Conservation (phyloP, 805 yeast genomes). For the Nakazawaea ambrosiae region DNA sequence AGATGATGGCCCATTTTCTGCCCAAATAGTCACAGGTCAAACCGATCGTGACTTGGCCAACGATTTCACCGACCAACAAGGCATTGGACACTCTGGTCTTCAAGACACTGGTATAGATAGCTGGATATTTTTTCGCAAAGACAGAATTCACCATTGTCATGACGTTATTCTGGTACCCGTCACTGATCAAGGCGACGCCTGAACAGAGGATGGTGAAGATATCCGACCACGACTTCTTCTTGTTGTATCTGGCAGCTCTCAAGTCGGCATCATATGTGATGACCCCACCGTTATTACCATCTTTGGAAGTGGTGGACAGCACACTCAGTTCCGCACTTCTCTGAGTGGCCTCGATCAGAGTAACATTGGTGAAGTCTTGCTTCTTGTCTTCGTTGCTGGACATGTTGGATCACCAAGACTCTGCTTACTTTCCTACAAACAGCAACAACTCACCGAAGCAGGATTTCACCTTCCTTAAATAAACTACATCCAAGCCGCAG, state of each 20-base stretch:
- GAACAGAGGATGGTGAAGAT: slow-evolving; percentile 50
- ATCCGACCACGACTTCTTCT: slow-evolving; percentile 25
- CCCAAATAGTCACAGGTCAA: slow-evolving; percentile 59
- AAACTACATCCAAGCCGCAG: no score
- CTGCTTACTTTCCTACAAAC: no score
- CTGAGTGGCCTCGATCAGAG: no score
- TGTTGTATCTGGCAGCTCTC: slow-evolving; percentile 14
- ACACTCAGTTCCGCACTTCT: no score
- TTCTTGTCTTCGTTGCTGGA: background rate
- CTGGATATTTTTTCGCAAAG: slow-evolving; percentile 41
- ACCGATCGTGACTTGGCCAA: slow-evolving; percentile 66
- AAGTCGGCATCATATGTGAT: slow-evolving; percentile 15
- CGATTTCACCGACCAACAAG: slow-evolving; percentile 58
- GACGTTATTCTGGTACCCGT: slow-evolving; percentile 70
- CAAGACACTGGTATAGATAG: slow-evolving; percentile 33
- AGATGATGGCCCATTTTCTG: slow-evolving; percentile 62
- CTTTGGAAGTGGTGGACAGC: no score
- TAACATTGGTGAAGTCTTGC: no score
- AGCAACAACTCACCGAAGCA: no score
- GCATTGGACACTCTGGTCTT: slow-evolving; percentile 66
- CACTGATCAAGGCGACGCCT: slow-evolving; percentile 71
- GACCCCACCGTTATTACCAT: background rate
- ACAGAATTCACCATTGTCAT: slow-evolving; percentile 64
- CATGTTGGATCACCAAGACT: no score
- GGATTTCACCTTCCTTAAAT: no score